A percentile compares a stretch with the other conserved stretches of the same genome.
phyloP scores from a whole-genome alignment of 371 early-diverging fungal species.

The Apophysomyces variabilis region DNA sequence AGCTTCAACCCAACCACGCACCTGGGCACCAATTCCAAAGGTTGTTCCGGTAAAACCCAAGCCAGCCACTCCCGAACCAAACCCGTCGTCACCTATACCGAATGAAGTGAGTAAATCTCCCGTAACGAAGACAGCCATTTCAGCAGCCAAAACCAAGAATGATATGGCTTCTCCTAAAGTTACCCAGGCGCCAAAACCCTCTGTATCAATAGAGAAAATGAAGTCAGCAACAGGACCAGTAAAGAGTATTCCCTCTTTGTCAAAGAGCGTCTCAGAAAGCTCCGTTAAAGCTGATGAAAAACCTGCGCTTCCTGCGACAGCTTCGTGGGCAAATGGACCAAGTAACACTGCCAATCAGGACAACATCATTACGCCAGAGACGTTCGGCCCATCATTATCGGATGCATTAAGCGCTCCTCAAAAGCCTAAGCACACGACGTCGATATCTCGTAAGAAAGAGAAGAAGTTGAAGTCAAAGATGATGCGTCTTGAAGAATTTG shows the following conservation, averaged over 20 bases:
- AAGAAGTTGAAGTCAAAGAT: conserved; percentile 48
- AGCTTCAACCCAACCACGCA: conserved; percentile 9
- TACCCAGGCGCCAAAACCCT: conserved; percentile 21
- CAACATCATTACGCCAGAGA: conserved; percentile 43
- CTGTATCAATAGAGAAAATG: conserved; percentile 13
- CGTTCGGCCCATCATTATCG: conserved; percentile 52
- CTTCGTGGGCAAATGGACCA: conserved; percentile 63
- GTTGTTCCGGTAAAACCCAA: conserved; percentile 27
- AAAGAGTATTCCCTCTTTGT: conserved; percentile 27
- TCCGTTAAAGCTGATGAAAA: conserved; percentile 34
- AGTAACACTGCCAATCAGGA: conserved; percentile 35
- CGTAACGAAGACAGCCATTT: conserved; percentile 4
- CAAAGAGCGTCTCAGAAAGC: conserved; percentile 23
- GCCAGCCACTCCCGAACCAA: conserved; percentile 5
- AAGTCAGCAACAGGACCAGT: conserved; percentile 1
- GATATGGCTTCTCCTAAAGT: not conserved
- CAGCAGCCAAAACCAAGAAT: not conserved
- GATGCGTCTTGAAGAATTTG: conserved; percentile 52
- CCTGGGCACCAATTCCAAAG: conserved; percentile 52
- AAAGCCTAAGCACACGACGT: conserved; percentile 45
- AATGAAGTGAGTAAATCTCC: not conserved
- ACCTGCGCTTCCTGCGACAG: conserved; percentile 67
- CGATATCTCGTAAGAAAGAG: conserved; percentile 44
- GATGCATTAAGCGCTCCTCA: conserved; percentile 48
- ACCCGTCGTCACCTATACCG: conserved; percentile 13